Evolutionary conservation across 202 grass and related monocot genomes (phyloP), one percentile per base, ranked within the genome.

Genomic region (Panicum hallii): DNA sequence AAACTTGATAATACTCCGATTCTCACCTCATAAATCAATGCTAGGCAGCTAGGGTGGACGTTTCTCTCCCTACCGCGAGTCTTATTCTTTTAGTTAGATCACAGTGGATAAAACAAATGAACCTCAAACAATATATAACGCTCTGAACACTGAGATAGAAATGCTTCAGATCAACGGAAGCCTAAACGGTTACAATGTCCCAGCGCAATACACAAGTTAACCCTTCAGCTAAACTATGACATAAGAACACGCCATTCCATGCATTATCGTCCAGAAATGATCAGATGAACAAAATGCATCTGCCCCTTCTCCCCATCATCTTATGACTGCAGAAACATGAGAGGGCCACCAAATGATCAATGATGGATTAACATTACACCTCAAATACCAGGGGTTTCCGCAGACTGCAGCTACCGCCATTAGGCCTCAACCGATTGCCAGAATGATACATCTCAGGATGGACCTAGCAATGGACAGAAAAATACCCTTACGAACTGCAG

Each of bases 161-260:
- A 67, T 26, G 26, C 26, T 26, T 26, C 26, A 26, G 41, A 56
- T 41, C 17, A 10, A 67, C 14, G 14, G 11, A 63, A 79, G n/a
- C 57, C n/a, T 50, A 20, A 34, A 73, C 44, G n/a, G 57, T 43
- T 63, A 38, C 53, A 72, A 34, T 12, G 42, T n/a, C 41, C 70
- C 50, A 34, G 22, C 15, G 16, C 7, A 38, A 79, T 48, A 86
- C 22, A 63, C 67, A 54, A 22, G 55, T 64, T 16, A 14, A 23
- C 20, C 40, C 40, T 74, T 53, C 55, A 75, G 44, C 79, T 34
- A 64, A 60, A 42, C 32, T 36, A 77, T 74, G 20, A 16, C 55
- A 49, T 64, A 84, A 46, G 72, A 82, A 66, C 16, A 16, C 4
- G 0, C 4, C 1, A 0, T 52, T 43, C 58, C 4, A 76, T 43